Percentiles rank a stretch among this genome's conserved stretches.
These are phyloP conservation scores for Effrenium voratum DNA, from an alignment of 73 alveolate species.

Conservation along the genomic window DNA sequence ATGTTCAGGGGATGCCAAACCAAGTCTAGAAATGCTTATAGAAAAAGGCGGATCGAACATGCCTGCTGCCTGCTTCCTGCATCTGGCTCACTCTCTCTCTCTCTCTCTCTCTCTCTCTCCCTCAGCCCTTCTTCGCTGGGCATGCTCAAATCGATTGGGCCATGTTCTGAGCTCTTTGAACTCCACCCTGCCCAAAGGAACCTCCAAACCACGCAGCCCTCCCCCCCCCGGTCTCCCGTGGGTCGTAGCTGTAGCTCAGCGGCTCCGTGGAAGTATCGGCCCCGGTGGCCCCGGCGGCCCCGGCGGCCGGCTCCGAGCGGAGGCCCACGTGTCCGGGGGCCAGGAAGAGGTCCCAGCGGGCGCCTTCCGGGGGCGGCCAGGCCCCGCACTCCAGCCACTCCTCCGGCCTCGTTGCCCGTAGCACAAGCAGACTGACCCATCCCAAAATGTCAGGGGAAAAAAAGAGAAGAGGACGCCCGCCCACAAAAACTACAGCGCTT, in stretches of 20 bases:
- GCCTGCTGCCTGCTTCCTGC: too few species aligned
- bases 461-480: not conserved
- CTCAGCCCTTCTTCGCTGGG: not conserved
- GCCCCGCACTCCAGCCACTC: conserved; percentile 67
- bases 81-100: not conserved
- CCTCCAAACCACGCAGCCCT: not conserved
- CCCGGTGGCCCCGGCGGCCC: not conserved
- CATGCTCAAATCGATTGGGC: not conserved
- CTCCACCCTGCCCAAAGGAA: not conserved
- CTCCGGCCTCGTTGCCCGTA: too few species aligned
- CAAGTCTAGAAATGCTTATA: too few species aligned
- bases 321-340: not conserved
- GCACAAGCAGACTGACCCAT: too few species aligned
- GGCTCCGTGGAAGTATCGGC: not conserved
- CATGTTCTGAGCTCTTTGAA: not conserved
- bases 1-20: too few species aligned
- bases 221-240: not conserved
- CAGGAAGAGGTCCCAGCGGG: conserved; percentile 15
- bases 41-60: too few species aligned
- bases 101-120: not conserved
- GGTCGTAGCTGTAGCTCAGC: conserved; percentile 50
- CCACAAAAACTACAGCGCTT: not conserved
- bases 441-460: too few species aligned
- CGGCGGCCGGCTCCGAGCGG: not conserved
- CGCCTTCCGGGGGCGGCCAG: conserved; percentile 55